These are phyloP conservation scores for Scheffersomyces stambukii DNA, from an alignment of 1,139 yeast species.

Conservation along the genomic window DNA sequence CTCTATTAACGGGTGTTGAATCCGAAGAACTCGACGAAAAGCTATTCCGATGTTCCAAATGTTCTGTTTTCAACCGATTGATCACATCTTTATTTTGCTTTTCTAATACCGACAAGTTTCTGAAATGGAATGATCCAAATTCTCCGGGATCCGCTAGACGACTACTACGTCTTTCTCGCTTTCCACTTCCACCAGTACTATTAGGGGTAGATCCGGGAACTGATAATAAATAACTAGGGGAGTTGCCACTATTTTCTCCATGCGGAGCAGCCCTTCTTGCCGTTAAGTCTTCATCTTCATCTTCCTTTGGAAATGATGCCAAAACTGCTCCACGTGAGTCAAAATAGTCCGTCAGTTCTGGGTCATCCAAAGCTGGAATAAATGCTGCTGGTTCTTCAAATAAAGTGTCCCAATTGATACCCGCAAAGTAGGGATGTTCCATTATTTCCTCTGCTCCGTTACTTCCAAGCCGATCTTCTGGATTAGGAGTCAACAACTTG, in stretches of 20 bases:
- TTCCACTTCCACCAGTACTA: slow-evolving; percentile 16
- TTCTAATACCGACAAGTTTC: slow-evolving; percentile 85
- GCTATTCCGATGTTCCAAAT: slow-evolving; percentile 51
- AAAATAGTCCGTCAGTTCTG: slow-evolving; percentile 88
- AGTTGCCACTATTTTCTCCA: not conserved
- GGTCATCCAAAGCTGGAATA: slow-evolving; percentile 74
- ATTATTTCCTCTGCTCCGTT: slow-evolving; percentile 78
- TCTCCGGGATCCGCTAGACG: slow-evolving; percentile 71
- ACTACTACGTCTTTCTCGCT: slow-evolving; percentile 63
- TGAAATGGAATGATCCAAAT: slow-evolving; percentile 89
- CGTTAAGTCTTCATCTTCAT: slow-evolving; percentile 17
- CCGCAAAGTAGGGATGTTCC: slow-evolving; percentile 69
- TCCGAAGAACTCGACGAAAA: slow-evolving; percentile 42
- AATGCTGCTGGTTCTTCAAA: slow-evolving; percentile 78
- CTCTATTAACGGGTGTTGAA: slow-evolving; percentile 29
- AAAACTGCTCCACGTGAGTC: slow-evolving; percentile 85
- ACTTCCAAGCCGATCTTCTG: slow-evolving; percentile 64
- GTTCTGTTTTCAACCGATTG: slow-evolving; percentile 80
- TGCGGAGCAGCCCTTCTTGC: slow-evolving; percentile 1
- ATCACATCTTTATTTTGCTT: slow-evolving; percentile 93
- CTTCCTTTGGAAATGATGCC: slow-evolving; percentile 57
- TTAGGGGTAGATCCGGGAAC: slow-evolving; percentile 4
- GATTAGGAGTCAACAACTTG: slow-evolving; percentile 59
- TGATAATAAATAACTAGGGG: not conserved
- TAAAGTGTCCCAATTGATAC: slow-evolving; percentile 70